Base-by-base conservation (phyloP, 164 flowering plant genomes). In the Paratinospora sagittata region DNA sequence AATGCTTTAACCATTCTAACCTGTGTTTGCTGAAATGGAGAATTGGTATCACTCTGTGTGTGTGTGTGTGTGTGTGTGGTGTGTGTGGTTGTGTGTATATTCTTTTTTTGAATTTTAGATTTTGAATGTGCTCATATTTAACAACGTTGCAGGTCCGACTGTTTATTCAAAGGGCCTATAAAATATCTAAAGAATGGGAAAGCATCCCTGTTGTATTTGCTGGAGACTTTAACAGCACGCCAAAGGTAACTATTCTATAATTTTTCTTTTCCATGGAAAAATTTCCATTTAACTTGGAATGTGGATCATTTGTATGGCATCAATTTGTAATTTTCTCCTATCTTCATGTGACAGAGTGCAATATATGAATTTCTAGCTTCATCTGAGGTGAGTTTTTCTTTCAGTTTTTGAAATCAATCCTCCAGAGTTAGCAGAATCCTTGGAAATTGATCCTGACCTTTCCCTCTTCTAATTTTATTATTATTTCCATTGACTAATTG, bases 161-260 rank as follows among this genome's bases (percentile, higher is more conserved):
- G 33, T 81, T 89, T 72, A 85, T 93, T 27, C 87, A 90, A 76
- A 91, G 77, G 68, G 96, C 96, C 30, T 78, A 86, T 68, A 69
- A 77, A 62, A 67, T 91, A 70, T 89, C 97, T 47, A 81, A 77
- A 72, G 84, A 84, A 73, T 89, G 91, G 94, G 97, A 94, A 34
- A 64, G 55, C 71, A 87, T 90, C 65, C 97, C 97, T 39, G 82
- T 93, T 67, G 76, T 90, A 41, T 63, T 91, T 78, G 86, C 85
- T 74, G 98, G 98, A 24, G 97, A 93, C 77, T 71, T 93, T 7
- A 93, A 91, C 79, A 83, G 96, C 78, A 45, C 82, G 69, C 96
- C 98, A 67, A 80, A 88, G 92, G 98, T 90, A 70, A 30, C 49
- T 61, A 33, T 70, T n/a, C 76, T 70, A 58, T 68, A 55, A 63